Evolutionary conservation across 371 early-diverging fungal genomes (phyloP), one percentile per base, ranked within the genome.

Genomic region (Chytridium lagenaria): DNA sequence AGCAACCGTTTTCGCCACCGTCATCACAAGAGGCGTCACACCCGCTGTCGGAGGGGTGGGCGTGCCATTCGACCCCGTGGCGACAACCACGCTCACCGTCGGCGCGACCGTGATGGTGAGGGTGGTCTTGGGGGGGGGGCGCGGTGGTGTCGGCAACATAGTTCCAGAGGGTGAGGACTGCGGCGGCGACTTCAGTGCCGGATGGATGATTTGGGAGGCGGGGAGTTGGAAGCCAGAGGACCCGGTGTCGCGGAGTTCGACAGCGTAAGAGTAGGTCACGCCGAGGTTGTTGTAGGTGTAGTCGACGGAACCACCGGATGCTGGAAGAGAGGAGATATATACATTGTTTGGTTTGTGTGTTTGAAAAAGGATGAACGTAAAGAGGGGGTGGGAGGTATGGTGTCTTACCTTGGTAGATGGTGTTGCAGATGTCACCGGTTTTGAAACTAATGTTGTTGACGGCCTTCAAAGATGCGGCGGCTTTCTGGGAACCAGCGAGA

Each of bases 181-280:
- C 30, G 55, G 55, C 10, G 16, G 55, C 26, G 55, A 28, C 55
- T 57, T 83, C 83, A 44, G 78, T 39, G 3, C 81, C 81, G 3
- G 79, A 39, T 7, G 76, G 76, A 7, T 77, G 50, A 84, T 84
- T 61, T 77, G 73, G 55, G 10, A 36, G 28, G 79, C 74, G 10
- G 81, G 81, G 22, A 77, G 74, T 31, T 70, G 28, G 67, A 81
- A 81, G 0, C 79, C 79, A 44, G 72, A 44, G 37, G n/a, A 26
- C 0, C 76, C 77, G 1, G 72, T 77, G 59, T 78, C 81, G 16
- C 81, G 69, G 30, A 77, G 59, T 40, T 79, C 79, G 38, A 74
- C 55, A n/a, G 76, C 68, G 50, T 67, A 76, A 1, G 73, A 50
- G 63, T 67, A 79, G 22, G 64, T 79, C 50, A 79, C 70, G 39